These are phyloP conservation scores for Manihot esculenta DNA, from an alignment of 441 rosid genomes.

Conservation along the genomic window DNA sequence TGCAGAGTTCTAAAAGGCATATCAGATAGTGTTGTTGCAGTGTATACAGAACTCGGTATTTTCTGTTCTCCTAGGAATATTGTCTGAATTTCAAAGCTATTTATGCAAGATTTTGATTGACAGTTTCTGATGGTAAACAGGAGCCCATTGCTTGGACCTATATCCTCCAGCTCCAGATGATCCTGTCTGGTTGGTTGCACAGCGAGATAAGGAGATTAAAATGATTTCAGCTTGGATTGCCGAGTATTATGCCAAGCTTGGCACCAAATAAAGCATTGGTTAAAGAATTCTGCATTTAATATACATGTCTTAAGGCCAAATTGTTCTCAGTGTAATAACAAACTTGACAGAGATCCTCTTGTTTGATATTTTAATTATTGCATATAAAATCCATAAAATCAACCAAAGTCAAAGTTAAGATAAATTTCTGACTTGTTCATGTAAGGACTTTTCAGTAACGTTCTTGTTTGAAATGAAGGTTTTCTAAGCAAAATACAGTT, in stretches of 20 bases:
- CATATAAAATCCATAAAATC: too few species aligned
- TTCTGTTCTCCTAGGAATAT: background rate
- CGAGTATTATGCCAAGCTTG: constrained; percentile 9
- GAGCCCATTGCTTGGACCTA: constrained; percentile 8
- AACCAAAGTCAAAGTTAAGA: too few species aligned
- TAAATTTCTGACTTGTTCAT: too few species aligned
- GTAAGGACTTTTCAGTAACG: too few species aligned
- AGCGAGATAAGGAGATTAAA: constrained; percentile 2
- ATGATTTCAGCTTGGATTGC: constrained; percentile 14
- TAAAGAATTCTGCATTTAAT: too few species aligned
- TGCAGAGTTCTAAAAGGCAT: constrained; percentile 17
- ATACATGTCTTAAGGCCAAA: too few species aligned
- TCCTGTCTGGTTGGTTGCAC: constrained; percentile 14
- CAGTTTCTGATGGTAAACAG: background rate
- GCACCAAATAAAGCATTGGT: background rate
- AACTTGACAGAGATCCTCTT: too few species aligned
- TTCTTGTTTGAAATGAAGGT: too few species aligned
- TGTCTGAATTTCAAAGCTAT: background rate
- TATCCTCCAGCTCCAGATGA: background rate
- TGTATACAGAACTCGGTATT: background rate
- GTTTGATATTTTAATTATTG: too few species aligned
- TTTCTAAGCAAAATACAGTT: too few species aligned
- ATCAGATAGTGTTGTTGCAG: constrained; percentile 14
- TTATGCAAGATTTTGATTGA: background rate
- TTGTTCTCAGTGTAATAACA: too few species aligned